Conservation (phyloP, 176 grass and related monocot species). For the sorghum (Sorghum bicolor) region DNA sequence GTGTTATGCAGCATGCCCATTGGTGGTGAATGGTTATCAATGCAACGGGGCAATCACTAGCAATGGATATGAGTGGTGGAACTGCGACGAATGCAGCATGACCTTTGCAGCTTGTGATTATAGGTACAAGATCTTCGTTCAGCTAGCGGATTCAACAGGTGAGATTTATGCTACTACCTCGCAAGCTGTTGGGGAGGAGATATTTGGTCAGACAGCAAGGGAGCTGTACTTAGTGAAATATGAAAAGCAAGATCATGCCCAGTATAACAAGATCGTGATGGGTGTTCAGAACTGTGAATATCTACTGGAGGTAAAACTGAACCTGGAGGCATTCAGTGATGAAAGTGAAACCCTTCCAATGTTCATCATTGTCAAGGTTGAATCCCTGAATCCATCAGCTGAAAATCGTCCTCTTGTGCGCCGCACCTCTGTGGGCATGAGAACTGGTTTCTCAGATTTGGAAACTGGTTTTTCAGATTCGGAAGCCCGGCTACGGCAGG, state of each 20-base stretch:
- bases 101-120: neutral
- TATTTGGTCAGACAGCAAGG: neutral
- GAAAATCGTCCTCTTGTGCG: neutral
- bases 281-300: neutral
- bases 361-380: neutral
- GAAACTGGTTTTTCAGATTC: conserved; percentile 13
- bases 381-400: neutral
- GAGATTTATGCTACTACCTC: neutral
- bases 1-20: neutral
- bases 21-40: neutral
- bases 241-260: neutral
- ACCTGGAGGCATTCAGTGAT: neutral
- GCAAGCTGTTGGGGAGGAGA: neutral
- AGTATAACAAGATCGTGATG: neutral
- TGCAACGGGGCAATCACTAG: neutral
- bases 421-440: neutral
- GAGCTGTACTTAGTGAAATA: neutral
- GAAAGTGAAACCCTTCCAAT: neutral
- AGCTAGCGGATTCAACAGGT: neutral
- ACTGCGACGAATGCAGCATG: neutral
- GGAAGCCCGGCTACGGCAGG: neutral
- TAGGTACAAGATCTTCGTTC: neutral
- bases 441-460: conserved; percentile 8
- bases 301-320: neutral
- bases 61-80: neutral